A percentile compares a stretch with the other conserved stretches of the same genome.
These are phyloP conservation scores for Kodamaea nitidulidarum DNA, from an alignment of 805 yeast genomes.

Conservation along the genomic window DNA sequence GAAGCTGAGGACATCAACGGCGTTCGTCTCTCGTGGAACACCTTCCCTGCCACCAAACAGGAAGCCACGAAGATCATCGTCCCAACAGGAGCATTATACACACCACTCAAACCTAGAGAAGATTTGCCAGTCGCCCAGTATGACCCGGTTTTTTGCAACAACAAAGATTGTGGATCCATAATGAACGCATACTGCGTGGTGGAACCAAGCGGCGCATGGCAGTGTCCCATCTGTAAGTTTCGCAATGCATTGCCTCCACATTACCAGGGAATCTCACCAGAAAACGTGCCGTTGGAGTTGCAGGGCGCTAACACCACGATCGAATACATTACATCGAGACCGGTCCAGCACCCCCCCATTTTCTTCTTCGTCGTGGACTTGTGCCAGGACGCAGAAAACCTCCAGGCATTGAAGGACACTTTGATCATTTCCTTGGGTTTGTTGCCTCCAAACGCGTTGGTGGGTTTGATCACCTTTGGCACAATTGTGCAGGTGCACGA, in stretches of 20 bases:
- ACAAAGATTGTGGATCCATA: conserved; percentile 74
- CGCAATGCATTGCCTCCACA: conserved; percentile 81
- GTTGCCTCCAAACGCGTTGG: conserved; percentile 84
- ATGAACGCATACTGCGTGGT: conserved; percentile 84
- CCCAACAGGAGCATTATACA: conserved; percentile 90
- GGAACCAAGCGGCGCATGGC: conserved; percentile 79
- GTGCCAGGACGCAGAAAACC: conserved; percentile 85
- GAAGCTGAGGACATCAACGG: conserved; percentile 44
- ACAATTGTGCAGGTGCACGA: conserved; percentile 90
- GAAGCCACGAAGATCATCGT: conserved; percentile 91
- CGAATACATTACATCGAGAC: conserved; percentile 79
- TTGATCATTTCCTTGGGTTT: conserved; percentile 69
- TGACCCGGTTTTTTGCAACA: conserved; percentile 80
- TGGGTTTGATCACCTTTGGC: conserved; percentile 86
- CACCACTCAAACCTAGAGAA: conserved; percentile 82
- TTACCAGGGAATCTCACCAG: conserved; percentile 71
- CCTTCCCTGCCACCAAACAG: conserved; percentile 81
- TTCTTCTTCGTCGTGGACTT: conserved; percentile 83
- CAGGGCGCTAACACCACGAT: conserved; percentile 66
- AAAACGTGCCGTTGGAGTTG: conserved; percentile 78
- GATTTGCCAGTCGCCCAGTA: conserved; percentile 75
- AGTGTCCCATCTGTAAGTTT: conserved; percentile 75
- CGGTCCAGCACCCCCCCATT: conserved; percentile 79
- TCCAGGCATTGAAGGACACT: conserved; percentile 78
- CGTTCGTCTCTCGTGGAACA: conserved; percentile 50